Percentiles rank a stretch among this genome's conserved stretches.
Conservation (phyloP, 176 grass and related monocot genomes). For the Panicum miliaceum region DNA sequence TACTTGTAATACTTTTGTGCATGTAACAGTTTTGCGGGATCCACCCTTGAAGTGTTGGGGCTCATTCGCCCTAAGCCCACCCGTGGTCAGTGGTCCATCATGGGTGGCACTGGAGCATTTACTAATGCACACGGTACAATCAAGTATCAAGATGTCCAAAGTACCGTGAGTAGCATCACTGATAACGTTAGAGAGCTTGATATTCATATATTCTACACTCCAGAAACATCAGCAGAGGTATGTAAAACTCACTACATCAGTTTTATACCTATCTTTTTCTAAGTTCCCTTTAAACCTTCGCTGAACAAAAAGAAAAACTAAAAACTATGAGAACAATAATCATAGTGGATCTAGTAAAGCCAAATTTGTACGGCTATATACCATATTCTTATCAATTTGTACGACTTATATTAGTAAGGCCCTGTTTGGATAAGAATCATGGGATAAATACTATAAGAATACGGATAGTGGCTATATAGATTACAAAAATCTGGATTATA, state of each 20-base stretch:
- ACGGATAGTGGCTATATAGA: no score
- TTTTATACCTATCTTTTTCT: neutral
- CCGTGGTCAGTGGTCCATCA: neutral
- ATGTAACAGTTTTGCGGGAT: neutral
- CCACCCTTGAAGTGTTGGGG: slow-evolving; percentile 6
- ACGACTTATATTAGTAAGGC: no score
- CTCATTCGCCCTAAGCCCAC: neutral
- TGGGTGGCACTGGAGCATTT: slow-evolving; percentile 6
- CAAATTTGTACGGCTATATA: neutral
- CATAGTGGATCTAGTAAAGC: neutral
- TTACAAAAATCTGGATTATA: no score
- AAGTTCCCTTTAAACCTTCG: no score
- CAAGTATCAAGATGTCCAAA: neutral
- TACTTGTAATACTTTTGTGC: neutral
- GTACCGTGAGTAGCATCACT: neutral
- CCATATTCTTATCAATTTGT: neutral
- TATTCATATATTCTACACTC: neutral
- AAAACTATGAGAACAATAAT: neutral
- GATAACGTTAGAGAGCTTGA: neutral
- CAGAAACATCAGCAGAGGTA: neutral
- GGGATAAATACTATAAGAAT: no score
- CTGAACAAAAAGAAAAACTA: neutral
- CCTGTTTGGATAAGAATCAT: no score
- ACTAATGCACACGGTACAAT: neutral
- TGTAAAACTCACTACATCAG: neutral